phyloP scores from a whole-genome alignment of 257 asterid genomes.

The Solanum paucissectum region DNA sequence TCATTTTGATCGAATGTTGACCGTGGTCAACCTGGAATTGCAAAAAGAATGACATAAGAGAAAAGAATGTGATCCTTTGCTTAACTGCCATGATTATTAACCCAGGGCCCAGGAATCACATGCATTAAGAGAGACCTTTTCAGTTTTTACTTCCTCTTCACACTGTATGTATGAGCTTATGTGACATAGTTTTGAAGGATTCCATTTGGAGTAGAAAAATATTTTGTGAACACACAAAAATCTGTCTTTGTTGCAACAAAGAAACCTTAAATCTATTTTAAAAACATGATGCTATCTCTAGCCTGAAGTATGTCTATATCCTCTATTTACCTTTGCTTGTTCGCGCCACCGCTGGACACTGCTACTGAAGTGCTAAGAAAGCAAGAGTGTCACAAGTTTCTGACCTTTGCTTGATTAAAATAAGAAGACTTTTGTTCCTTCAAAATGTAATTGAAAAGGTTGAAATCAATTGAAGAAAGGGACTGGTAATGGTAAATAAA shows the following conservation, averaged over 20 bases:
- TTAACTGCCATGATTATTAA: not conserved
- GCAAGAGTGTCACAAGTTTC: not conserved
- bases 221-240: not conserved
- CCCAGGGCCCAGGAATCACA: not conserved
- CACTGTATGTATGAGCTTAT: not conserved
- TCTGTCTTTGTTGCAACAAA: not conserved
- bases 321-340: not conserved
- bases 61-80: constrained; percentile 1
- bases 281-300: not conserved
- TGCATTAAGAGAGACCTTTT: not conserved
- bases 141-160: not conserved
- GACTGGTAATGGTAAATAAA: not conserved
- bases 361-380: not conserved
- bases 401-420: not conserved
- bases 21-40: not conserved
- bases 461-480: not conserved
- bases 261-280: not conserved
- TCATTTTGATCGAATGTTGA: not conserved
- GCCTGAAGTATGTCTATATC: not conserved
- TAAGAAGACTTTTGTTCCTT: not conserved
- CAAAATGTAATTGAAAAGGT: not conserved
- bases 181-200: not conserved
- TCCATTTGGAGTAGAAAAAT: not conserved
- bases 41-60: not conserved
- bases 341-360: not conserved